These are phyloP conservation scores for Diaporthe ilicicola DNA, from an alignment of 2,329 filamentous ascomycete genomes.

Conservation along the genomic window DNA sequence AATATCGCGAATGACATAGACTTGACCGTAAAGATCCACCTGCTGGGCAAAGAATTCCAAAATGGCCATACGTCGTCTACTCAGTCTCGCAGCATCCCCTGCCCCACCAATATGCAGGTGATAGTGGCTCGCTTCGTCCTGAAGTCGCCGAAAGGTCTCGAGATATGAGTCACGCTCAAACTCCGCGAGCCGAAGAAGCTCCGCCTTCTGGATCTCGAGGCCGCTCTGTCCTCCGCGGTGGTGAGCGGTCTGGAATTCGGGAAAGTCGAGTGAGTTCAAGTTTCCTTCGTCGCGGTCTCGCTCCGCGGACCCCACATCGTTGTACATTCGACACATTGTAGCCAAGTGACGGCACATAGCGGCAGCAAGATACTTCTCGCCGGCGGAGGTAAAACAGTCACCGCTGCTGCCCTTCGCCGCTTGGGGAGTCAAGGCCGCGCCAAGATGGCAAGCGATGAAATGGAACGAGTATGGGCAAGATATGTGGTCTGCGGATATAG, in stretches of 20 bases:
- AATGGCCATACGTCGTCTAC: not conserved
- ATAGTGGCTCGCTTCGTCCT: not conserved
- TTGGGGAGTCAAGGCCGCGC: not conserved
- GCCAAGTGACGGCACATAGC: constrained; percentile 36
- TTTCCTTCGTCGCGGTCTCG: constrained; percentile 43
- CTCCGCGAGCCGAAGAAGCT: not conserved
- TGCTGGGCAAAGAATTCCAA: not conserved
- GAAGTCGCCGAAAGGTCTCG: not conserved
- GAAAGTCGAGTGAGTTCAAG: constrained; percentile 45
- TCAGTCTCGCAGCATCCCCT: not conserved
- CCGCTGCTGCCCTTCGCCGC: not conserved
- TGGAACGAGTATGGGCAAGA: not conserved
- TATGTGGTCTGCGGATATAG: not conserved
- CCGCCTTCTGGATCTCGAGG: not conserved
- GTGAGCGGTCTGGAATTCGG: constrained; percentile 40
- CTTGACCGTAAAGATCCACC: not conserved
- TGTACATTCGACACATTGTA: constrained; percentile 44
- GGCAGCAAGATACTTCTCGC: not conserved
- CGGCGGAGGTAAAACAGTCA: not conserved
- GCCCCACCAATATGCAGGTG: not conserved
- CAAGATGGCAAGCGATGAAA: not conserved
- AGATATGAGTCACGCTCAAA: not conserved
- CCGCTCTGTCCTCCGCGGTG: not conserved
- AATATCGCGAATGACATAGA: not conserved
- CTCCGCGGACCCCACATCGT: constrained; percentile 44